phyloP scores from a whole-genome alignment of 2,329 filamentous ascomycete species.

The Calonectria fujianensis region DNA sequence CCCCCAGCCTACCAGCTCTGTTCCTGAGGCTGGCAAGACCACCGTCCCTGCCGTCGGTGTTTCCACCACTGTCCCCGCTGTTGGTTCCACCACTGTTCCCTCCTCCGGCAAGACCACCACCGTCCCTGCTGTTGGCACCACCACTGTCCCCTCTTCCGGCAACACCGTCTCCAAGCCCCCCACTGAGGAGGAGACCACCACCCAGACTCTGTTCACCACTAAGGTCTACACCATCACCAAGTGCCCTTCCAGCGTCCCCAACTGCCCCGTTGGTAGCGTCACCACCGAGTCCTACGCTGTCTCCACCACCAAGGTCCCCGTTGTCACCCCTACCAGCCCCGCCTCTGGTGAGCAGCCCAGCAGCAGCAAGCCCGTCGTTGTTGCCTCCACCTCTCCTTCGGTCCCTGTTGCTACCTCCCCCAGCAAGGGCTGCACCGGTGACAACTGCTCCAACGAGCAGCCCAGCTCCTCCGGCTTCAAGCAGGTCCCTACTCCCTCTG shows the following conservation, averaged over 20 bases:
- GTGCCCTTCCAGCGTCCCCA: conserved; percentile 44
- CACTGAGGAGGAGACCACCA: conserved; percentile 36
- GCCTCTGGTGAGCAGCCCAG: conserved; percentile 55
- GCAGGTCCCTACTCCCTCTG: conserved; percentile 32
- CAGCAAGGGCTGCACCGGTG: conserved; percentile 16
- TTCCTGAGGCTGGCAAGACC: conserved; percentile 48
- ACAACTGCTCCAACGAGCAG: neutral
- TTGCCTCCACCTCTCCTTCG: conserved; percentile 44
- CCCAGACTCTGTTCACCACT: conserved; percentile 53
- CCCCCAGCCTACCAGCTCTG: conserved; percentile 50
- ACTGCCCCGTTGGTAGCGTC: conserved; percentile 55
- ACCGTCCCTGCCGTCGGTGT: conserved; percentile 26
- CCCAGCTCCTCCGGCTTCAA: conserved; percentile 32
- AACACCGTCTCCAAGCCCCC: conserved; percentile 33
- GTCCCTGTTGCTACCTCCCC: conserved; percentile 27
- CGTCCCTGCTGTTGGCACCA: conserved; percentile 55
- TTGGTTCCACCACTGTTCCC: conserved; percentile 44
- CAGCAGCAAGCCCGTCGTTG: conserved; percentile 59
- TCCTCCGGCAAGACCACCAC: conserved; percentile 49
- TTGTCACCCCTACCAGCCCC: conserved; percentile 56
- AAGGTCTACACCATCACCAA: conserved; percentile 52
- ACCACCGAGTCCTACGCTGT: conserved; percentile 57
- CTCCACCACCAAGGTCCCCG: conserved; percentile 59
- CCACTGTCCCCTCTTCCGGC: conserved; percentile 66
- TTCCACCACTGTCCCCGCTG: conserved; percentile 34